Base-by-base conservation (phyloP, 1,284 basidiomycete species). In the Agaricales sp. region DNA sequence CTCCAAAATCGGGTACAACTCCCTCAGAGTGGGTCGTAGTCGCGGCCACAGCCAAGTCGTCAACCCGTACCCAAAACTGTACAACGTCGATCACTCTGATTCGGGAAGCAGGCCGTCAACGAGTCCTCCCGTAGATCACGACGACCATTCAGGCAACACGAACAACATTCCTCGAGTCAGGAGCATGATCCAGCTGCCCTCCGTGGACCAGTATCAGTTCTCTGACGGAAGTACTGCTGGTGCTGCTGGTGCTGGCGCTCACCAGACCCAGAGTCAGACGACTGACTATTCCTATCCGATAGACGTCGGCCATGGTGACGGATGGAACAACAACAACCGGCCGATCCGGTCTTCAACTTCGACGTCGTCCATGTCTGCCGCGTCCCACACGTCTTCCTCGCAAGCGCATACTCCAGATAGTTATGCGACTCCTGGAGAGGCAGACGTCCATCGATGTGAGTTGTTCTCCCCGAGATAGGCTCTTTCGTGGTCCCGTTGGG, bases 381-480 rank as follows among this genome's bases (percentile, higher is more conserved):
- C 81, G 14, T 82, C 79, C 38, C 81, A 82, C 53, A 75, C 78
- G 6, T 84, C 82, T 49, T 85, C 82, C 41, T 77, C 82, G 47
- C 82, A 87, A 63, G 84, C 87, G 45, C 82, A 83, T 58, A 88
- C 85, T 35, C 86, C 86, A n/a, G 77, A 78, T 48, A 72, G 75
- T 45, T 77, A 77, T 45, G 77, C 75, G 56, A 77, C 77, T 51
- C 75, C 73, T 55, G 71, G 72, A 41, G 80, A 77, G 59, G 77
- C 81, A 52, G 82, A 83, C 65, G 83, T 87, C 61, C 82, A 78
- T 60, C 77, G 85, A 66, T 87, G 86, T 88, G 69, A 82, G 85
- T 84, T 53, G 8, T 35, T 35, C 30, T 35, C 11, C n/a, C n/a
- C n/a, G n/a, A n/a, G n/a, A n/a, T n/a, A n/a, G n/a, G n/a, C n/a